Base-by-base conservation (phyloP, 208 protist genomes). In the Crithidia expoeki region DNA sequence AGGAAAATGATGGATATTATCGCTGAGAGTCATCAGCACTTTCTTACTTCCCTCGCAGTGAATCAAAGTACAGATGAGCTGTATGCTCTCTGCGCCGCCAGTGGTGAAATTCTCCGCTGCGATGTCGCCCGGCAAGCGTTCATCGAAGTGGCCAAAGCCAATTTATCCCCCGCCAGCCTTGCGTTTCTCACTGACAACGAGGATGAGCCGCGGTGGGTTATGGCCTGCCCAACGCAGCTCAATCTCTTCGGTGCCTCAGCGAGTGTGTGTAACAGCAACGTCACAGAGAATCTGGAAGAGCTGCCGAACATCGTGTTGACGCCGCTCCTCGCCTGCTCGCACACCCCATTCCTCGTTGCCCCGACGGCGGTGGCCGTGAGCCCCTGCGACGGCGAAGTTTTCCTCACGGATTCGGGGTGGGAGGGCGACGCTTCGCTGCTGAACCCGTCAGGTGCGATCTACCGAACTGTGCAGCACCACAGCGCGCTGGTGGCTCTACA, bases 381-480 rank as follows among this genome's bases (percentile, higher is more conserved):
- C 27, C 78, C 81, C 4, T 52, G 56, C 4, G 66, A 78, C 44
- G 74, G 80, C 2, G 85, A 89, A 71, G 44, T 94, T 27, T 83
- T 88, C 69, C 91, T 94, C 67, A 92, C 86, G 2, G 89, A 94
- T 68, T 84, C 74, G 5, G 86, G 89, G 25, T 60, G 57, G 47
- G 78, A 88, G 49, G 90, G 90, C 2, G 82, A 92, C 52, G 81
- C 86, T 4, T 82, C 75, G 17, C 66, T 92, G 12, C 36, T 74
- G n/a, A 72, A 87, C 36, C 84, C 83, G 0, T 50, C 33, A 14
- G 90, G 90, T 10, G 84, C 85, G 2, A 74, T 95, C 16, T 95
- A 88, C 71, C 82, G 86, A 49, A 87, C 82, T 3, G 47, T 89
- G 32, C 75, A 83, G 38, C 74, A 67, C n/a, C 79, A 72, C 49